Evolutionary conservation across 2,329 filamentous ascomycete species (phyloP), one percentile per base, ranked within the genome.

Genomic region (Colletotrichum endophyticum): DNA sequence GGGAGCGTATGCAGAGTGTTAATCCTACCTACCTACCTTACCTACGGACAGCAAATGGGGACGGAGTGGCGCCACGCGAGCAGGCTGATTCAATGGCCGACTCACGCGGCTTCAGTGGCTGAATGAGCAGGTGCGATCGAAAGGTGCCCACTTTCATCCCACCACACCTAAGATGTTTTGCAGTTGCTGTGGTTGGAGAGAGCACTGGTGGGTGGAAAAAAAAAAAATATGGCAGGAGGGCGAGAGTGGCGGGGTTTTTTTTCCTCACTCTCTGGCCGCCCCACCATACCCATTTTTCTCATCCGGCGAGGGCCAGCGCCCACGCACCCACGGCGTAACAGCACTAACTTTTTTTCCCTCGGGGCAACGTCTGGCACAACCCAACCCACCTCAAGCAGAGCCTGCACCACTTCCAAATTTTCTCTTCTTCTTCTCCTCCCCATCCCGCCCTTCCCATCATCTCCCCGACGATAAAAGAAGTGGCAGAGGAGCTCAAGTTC

Each of bases 391-490:
- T 53, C 44, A 25, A 64, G 32, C n/a, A 64, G 62, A 44, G 34
- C 62, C 62, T 64, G 62, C 62, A 64, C 62, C 62, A 70, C 75
- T 72, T 79, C 77, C 76, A 72, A 70, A 76, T 72, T 66, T 72
- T 57, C 61, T 66, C 61, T 74, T 36, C 57, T 66, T 34, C 73
- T 32, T 36, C 68, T 77, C 44, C 64, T 75, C 66, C 75, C 66
- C 63, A 69, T 66, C 69, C 72, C 67, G 64, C 63, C 71, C 77
- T 70, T 74, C 76, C 69, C 70, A 77, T 73, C 75, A 63, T 70
- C 70, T 78, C 80, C 81, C 81, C 80, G 83, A 84, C 84, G 82
- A 82, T 82, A 83, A 81, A 82, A 81, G 84, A 83, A 85, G 84
- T 82, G 84, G 80, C 85, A 85, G 84, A 85, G 81, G 78, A 83